Evolutionary conservation across 371 early-diverging fungal genomes (phyloP).

Genomic region (Umbelopsis sp.): DNA sequence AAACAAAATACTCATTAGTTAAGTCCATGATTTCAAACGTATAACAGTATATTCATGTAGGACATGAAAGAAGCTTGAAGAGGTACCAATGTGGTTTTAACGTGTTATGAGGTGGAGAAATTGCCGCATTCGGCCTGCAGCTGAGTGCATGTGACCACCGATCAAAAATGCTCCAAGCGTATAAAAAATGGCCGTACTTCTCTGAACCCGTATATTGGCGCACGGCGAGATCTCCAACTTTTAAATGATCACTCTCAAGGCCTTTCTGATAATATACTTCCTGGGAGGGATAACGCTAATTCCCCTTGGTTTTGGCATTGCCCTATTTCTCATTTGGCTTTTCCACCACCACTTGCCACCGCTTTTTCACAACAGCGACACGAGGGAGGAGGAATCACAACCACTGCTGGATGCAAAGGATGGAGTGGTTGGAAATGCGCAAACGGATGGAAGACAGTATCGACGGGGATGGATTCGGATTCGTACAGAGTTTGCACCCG

Average conservation of each 20-base stretch:
- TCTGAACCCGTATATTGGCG: neutral
- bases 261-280: conserved; percentile 8
- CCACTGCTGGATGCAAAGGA: neutral
- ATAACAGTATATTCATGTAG: too few relatives aligned
- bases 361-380: neutral
- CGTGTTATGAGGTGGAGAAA: neutral
- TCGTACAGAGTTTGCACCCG: conserved; percentile 4
- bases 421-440: neutral
- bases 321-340: conserved; percentile 4
- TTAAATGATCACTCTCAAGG: neutral
- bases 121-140: neutral
- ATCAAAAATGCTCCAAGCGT: neutral
- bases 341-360: conserved; percentile 2
- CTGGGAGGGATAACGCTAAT: neutral
- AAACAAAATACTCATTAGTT: too few relatives aligned
- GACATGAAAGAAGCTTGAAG: too few relatives aligned
- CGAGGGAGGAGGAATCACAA: neutral
- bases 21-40: too few relatives aligned
- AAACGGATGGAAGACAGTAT: neutral
- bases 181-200: neutral
- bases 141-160: neutral
- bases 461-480: conserved; percentile 10
- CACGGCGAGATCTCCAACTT: conserved; percentile 1
- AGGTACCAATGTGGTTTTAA: too few relatives aligned
- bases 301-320: conserved; percentile 6